Percentiles rank a stretch among this genome's conserved stretches.
Evolutionary conservation across 2,329 filamentous ascomycete species (phyloP).

Genomic region (Pyricularia pennisetigena): DNA sequence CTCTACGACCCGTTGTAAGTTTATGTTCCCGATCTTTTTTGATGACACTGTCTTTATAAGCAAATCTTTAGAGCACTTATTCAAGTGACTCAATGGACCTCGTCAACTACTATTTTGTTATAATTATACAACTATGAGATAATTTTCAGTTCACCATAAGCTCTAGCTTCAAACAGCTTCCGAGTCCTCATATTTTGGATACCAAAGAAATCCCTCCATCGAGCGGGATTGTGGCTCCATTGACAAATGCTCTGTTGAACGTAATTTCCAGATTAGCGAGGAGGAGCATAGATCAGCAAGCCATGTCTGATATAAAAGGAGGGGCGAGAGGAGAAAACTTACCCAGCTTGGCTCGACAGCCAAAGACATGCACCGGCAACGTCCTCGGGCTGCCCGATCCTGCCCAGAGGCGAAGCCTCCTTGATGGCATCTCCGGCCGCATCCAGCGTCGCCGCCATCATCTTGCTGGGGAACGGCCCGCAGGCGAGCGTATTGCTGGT

Average conservation of each 20-base stretch:
- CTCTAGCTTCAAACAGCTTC: background rate
- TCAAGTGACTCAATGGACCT: background rate
- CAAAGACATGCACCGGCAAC: conserved; percentile 65
- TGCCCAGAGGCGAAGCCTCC: conserved; percentile 49
- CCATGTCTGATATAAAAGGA: background rate
- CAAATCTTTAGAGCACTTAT: background rate
- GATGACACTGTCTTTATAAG: background rate
- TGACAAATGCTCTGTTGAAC: conserved; percentile 40
- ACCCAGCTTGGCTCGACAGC: conserved; percentile 56
- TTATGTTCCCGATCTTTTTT: background rate
- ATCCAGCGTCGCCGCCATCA: conserved; percentile 54
- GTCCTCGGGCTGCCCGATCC: conserved; percentile 59
- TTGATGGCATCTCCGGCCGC: conserved; percentile 43
- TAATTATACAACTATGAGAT: background rate
- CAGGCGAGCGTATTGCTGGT: conserved; percentile 62
- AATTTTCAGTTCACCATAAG: background rate
- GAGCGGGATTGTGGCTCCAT: conserved; percentile 53
- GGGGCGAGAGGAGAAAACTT: conserved; percentile 13
- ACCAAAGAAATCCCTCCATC: conserved; percentile 45
- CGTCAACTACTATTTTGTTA: background rate
- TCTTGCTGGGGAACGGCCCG: conserved; percentile 60
- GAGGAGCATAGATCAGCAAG: background rate
- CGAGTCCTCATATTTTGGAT: conserved; percentile 30
- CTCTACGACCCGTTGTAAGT: too few relatives aligned
- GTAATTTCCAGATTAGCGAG: background rate